These are phyloP conservation scores for Fusarium sarcochroum DNA, from an alignment of 2,329 filamentous ascomycete genomes.

Conservation along the genomic window DNA sequence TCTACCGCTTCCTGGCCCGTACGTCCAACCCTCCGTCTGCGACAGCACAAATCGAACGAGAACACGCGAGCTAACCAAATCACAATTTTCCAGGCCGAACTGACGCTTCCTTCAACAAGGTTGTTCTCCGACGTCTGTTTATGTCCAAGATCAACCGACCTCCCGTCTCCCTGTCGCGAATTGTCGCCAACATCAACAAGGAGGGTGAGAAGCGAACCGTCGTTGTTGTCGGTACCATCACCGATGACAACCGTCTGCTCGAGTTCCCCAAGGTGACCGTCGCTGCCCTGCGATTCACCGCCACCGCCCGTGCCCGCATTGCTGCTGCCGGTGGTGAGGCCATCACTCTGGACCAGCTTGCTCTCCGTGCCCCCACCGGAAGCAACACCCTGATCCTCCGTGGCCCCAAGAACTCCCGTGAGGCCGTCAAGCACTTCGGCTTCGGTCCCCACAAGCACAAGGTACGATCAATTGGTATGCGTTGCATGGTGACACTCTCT, in stretches of 20 bases:
- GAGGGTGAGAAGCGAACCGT: constrained; percentile 84
- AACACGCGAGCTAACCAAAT: constrained; percentile 22
- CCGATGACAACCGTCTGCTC: constrained; percentile 96
- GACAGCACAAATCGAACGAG: constrained; percentile 4
- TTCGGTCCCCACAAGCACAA: constrained; percentile 98
- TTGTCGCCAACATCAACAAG: constrained; percentile 78
- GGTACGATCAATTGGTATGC: constrained; percentile 64
- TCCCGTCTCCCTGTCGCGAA: constrained; percentile 93
- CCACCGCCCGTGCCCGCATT: constrained; percentile 94
- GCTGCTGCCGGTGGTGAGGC: constrained; percentile 93
- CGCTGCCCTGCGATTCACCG: constrained; percentile 96
- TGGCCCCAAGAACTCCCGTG: constrained; percentile 97
- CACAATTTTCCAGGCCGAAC: constrained; percentile 79
- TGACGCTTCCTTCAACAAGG: constrained; percentile 98
- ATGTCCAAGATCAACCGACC: constrained; percentile 99
- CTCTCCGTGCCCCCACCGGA: constrained; percentile 93
- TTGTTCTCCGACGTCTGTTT: constrained; percentile 95
- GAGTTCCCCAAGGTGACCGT: constrained; percentile 92
- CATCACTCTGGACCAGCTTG: constrained; percentile 97
- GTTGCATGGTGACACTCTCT: constrained; percentile 41
- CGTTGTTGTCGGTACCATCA: constrained; percentile 94
- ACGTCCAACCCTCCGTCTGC: constrained; percentile 64
- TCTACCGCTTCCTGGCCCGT: constrained; percentile 97
- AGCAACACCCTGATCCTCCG: constrained; percentile 97
- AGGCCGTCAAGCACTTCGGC: constrained; percentile 99